phyloP scores from a whole-genome alignment of 441 rosid genomes.

The Manihot esculenta region DNA sequence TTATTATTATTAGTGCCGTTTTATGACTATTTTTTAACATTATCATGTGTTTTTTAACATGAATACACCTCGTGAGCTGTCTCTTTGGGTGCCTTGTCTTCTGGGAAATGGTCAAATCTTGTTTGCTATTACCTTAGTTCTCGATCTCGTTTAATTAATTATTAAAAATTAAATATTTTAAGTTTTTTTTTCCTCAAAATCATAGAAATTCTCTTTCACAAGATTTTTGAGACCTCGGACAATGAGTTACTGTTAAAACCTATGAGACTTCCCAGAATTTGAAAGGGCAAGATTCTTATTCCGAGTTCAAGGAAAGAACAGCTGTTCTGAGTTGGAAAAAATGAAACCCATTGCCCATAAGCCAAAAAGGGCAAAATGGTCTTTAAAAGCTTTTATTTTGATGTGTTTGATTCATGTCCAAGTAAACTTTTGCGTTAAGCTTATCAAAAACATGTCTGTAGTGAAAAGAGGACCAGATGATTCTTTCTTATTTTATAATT shows the following conservation, averaged over 20 bases:
- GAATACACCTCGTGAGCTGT: background rate
- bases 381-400: too few species aligned
- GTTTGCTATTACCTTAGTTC: too few species aligned
- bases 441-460: too few species aligned
- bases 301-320: too few species aligned
- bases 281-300: background rate
- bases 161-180: too few species aligned
- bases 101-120: slow-evolving; percentile 11
- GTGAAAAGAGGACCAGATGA: too few species aligned
- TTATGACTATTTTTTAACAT: background rate
- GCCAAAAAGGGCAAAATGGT: background rate
- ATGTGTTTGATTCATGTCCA: too few species aligned
- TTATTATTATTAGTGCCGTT: background rate
- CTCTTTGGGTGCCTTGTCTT: slow-evolving; percentile 10
- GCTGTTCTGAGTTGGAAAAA: background rate
- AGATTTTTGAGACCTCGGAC: background rate
- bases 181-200: too few species aligned
- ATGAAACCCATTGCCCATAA: background rate
- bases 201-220: background rate
- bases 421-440: too few species aligned
- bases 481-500: too few species aligned
- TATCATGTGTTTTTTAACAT: background rate
- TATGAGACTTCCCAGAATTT: background rate
- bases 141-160: too few species aligned
- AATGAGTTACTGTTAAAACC: background rate